Conservation (phyloP, 139 green algal species). For the Desmodesmus armatus region DNA sequence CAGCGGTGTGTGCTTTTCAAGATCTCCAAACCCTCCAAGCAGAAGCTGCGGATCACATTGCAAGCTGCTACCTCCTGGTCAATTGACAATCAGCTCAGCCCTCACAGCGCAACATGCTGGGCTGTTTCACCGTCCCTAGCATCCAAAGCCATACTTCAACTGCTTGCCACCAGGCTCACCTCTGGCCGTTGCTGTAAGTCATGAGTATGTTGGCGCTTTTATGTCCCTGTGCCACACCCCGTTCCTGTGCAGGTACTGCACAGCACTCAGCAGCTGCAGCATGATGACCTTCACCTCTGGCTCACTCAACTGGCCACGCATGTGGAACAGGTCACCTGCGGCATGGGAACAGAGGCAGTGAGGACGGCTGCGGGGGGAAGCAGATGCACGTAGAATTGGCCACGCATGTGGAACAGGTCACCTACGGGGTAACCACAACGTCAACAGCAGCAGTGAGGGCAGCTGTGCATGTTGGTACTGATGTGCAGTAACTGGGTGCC, state of each 20-base stretch:
- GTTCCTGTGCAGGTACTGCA: constrained; percentile 82
- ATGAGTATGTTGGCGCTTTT: constrained; percentile 90
- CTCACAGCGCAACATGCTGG: not conserved
- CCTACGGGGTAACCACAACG: no score
- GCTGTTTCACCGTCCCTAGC: no score
- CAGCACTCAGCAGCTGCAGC: constrained; percentile 72
- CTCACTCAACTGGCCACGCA: constrained; percentile 67
- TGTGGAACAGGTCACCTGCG: constrained; percentile 73
- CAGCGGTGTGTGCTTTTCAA: no score
- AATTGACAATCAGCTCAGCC: no score
- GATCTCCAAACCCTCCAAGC: no score
- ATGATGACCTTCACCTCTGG: constrained; percentile 78
- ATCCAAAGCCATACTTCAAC: no score
- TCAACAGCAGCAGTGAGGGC: constrained; percentile 19
- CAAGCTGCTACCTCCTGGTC: no score
- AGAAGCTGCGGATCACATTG: no score
- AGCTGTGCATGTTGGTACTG: no score
- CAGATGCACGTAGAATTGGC: no score
- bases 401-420: constrained; percentile 72
- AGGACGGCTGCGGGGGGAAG: not conserved
- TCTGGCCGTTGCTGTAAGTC: constrained; percentile 39
- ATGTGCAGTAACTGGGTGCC: no score
- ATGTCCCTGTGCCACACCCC: constrained; percentile 94
- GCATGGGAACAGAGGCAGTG: constrained; percentile 44
- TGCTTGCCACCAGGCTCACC: constrained; percentile 8